Evolutionary conservation across 805 yeast genomes (phyloP), one percentile per base, ranked within the genome.

Genomic region (Saccharomycopsis lassenensis): DNA sequence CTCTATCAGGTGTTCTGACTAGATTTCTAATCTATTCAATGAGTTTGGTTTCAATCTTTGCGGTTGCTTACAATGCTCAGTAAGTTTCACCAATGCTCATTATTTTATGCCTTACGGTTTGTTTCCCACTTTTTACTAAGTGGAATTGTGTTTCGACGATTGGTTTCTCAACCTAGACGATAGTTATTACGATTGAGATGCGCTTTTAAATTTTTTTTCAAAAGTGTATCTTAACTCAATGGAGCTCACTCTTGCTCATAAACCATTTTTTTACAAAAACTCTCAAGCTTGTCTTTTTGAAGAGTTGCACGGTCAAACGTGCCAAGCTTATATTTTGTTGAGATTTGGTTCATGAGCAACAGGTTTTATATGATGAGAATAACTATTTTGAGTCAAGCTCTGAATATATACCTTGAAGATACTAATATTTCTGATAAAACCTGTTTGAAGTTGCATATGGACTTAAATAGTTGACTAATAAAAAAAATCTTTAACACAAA

Each of bases 341-440:
- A 15, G 22, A 16, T 22, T 29, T 14, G 32, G 11, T 19, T 19
- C n/a, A n/a, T n/a, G n/a, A n/a, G n/a, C n/a, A n/a, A n/a, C n/a
- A n/a, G n/a, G n/a, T 32, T 38, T 41, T 7, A 32, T 14, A 41
- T 42, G 46, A 42, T 42, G 46, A 42, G 33, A 42, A 10, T 42
- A 41, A 36, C 36, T 39, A 22, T 41, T 39, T 42, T 36, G 46
- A 42, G 46, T 42, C 46, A 42, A 42, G 46, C 46, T 42, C 46
- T 39, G 46, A 42, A 42, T 31, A 27, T 19, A 31, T 12, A 21
- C 19, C 17, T 40, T 40, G 44, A 40, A 41, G 41, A 41, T 41
- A 14, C 24, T 31, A 28, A 29, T 33, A 37, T 26, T 41, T 41
- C 41, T 37, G 41, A 41, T 24, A 29, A 16, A 7, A 26, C n/a